Evolutionary conservation across 106 monocot species (phyloP), one percentile per base, ranked within the genome.

Genomic region (Allium fistulosum): DNA sequence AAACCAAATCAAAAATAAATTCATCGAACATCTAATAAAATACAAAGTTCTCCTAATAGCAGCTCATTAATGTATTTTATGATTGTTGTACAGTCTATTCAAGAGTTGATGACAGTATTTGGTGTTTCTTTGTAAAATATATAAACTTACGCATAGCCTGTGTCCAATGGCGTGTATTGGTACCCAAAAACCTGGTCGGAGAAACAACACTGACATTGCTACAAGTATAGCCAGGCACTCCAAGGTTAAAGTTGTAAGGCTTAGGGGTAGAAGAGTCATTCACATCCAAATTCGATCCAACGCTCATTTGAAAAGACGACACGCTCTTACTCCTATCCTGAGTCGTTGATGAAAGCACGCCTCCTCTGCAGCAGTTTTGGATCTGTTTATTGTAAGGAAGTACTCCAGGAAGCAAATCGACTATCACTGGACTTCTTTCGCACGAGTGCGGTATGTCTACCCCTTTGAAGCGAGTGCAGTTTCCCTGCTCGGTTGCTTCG

Each of bases 291-390:
- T 53, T 60, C 8, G 1, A 47, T 18, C 84, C 83, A 0, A 94
- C 80, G 15, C 10, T 46, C 70, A 94, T 75, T 51, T 85, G 80
- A 65, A 95, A 95, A 18, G 85, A 68, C 14, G 91, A 53, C 11
- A 51, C 7, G 10, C 58, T 66, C 51, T 56, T 80, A 15, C 68
- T 26, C 0, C 55, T 67, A 13, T 83, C 69, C 53, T 95, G 95
- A 26, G 49, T 53, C 68, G 67, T 22, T 3, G 95, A 88, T 0
- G 91, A 80, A 22, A 95, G 22, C 10, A 86, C 80, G 0, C 91
- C 95, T 26, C 85, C 87, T 61, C 79, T 78, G 78, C 95, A 91
- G 71, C 95, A 95, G 71, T 91, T 95, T 11, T 48, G 27, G 3
- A 65, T 74, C 47, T 91, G 95, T 58, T 58, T 62, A 51, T 81